Conservation (phyloP, 148 eudicot genomes). For the Rhododendron simsii region DNA sequence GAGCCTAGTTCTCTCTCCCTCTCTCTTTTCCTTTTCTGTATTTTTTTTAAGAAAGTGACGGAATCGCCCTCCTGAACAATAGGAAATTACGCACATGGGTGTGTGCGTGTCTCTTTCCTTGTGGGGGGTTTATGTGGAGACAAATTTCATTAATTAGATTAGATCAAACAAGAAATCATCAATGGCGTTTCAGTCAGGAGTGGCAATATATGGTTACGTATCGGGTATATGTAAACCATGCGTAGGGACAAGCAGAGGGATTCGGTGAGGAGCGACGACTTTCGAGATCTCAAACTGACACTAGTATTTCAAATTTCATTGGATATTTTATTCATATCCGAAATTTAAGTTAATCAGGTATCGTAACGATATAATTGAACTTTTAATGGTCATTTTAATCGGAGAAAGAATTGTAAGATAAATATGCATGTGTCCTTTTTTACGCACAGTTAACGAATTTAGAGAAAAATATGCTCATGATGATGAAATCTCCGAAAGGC, state of each 20-base stretch:
- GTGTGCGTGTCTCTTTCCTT: neutral
- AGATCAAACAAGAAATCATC: neutral
- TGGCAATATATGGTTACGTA: neutral
- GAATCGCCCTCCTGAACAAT: neutral
- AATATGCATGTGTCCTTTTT: too few species aligned
- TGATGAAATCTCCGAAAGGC: too few species aligned
- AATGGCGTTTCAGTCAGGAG: neutral
- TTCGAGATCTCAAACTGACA: too few species aligned
- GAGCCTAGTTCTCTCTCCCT: too few species aligned
- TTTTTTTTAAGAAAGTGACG: neutral
- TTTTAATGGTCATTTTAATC: neutral
- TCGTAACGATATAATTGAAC: neutral
- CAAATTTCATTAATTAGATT: constrained; percentile 3
- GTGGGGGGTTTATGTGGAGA: neutral
- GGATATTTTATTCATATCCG: too few species aligned
- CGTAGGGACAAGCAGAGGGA: neutral
- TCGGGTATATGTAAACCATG: neutral
- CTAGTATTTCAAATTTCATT: neutral
- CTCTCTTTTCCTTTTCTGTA: too few species aligned
- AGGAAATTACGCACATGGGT: neutral
- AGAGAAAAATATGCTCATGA: too few species aligned
- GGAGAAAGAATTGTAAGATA: neutral
- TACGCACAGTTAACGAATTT: too few species aligned
- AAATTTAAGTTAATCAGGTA: neutral
- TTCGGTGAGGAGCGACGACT: neutral